A percentile compares a stretch with the other conserved stretches of the same genome.
phyloP scores from a whole-genome alignment of 768 basidiomycete genomes.

The Roridomyces roridus region DNA sequence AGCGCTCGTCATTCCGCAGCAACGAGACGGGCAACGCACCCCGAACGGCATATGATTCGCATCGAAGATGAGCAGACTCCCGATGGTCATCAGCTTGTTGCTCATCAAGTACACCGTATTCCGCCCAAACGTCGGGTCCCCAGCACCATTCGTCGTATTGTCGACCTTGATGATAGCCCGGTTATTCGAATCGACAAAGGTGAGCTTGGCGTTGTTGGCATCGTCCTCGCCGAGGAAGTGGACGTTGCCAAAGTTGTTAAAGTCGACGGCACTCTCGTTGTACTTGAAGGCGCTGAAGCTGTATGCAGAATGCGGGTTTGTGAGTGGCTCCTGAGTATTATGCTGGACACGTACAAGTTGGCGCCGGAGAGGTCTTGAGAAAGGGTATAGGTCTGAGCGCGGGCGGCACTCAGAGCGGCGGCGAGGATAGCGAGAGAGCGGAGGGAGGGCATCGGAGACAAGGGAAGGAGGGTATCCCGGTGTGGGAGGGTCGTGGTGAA shows the following conservation, averaged over 20 bases:
- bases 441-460: too few relatives aligned
- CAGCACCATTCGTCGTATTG: slow-evolving; percentile 20
- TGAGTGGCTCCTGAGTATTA: neutral
- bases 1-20: too few relatives aligned
- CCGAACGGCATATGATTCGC: slow-evolving; percentile 27
- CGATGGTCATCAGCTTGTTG: slow-evolving; percentile 15
- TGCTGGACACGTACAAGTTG: slow-evolving; percentile 12
- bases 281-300: slow-evolving; percentile 19
- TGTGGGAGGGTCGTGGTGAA: too few relatives aligned
- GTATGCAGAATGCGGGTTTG: too few relatives aligned
- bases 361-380: slow-evolving; percentile 8
- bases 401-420: neutral
- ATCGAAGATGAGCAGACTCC: slow-evolving; percentile 25
- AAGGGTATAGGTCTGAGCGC: slow-evolving; percentile 14
- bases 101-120: slow-evolving; percentile 22
- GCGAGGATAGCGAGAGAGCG: slow-evolving; percentile 1
- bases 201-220: slow-evolving; percentile 12
- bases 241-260: slow-evolving; percentile 17
- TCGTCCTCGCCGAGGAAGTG: neutral
- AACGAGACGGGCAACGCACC: too few relatives aligned
- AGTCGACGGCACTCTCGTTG: slow-evolving; percentile 12
- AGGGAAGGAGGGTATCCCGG: too few relatives aligned
- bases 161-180: slow-evolving; percentile 21
- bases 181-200: slow-evolving; percentile 6
- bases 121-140: slow-evolving; percentile 19